Evolutionary conservation across 2,329 filamentous ascomycete species (phyloP).

Genomic region (Drechslera avenae): DNA sequence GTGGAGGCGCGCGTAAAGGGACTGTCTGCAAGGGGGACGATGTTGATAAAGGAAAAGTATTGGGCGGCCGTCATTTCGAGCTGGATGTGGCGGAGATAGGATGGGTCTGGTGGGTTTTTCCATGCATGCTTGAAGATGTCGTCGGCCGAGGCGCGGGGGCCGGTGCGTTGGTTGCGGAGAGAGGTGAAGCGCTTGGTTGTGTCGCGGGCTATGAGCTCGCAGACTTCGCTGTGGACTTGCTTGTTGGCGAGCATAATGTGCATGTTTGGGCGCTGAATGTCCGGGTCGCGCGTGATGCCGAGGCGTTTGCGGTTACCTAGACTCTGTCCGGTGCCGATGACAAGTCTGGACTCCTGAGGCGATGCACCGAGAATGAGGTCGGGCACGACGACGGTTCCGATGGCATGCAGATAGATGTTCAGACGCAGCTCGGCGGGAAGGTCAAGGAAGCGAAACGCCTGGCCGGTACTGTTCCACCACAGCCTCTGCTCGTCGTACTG

Average conservation of each 20-base stretch:
- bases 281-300: slow-evolving; percentile 15
- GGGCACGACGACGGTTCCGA: slow-evolving; percentile 19
- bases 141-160: too few species aligned
- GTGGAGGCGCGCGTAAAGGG: neutral
- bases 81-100: slow-evolving; percentile 16
- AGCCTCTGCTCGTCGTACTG: slow-evolving; percentile 19
- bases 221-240: slow-evolving; percentile 9
- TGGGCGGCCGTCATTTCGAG: slow-evolving; percentile 16
- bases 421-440: slow-evolving; percentile 22
- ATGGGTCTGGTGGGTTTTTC: neutral
- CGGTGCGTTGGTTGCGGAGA: neutral
- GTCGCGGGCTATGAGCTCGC: neutral
- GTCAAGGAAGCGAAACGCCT: slow-evolving; percentile 15
- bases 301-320: neutral
- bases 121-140: neutral
- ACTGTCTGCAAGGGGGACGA: neutral
- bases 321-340: slow-evolving; percentile 11
- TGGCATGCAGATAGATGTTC: slow-evolving; percentile 14
- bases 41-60: slow-evolving; percentile 16
- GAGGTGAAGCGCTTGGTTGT: slow-evolving; percentile 13
- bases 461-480: slow-evolving; percentile 23
- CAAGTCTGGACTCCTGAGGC: neutral
- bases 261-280: slow-evolving; percentile 14
- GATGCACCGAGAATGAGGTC: neutral
- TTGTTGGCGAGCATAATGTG: slow-evolving; percentile 16